A percentile compares a stretch with the other conserved stretches of the same genome.
Conservation (phyloP, 2,329 filamentous ascomycete genomes). For the Diaporthe sp. region DNA sequence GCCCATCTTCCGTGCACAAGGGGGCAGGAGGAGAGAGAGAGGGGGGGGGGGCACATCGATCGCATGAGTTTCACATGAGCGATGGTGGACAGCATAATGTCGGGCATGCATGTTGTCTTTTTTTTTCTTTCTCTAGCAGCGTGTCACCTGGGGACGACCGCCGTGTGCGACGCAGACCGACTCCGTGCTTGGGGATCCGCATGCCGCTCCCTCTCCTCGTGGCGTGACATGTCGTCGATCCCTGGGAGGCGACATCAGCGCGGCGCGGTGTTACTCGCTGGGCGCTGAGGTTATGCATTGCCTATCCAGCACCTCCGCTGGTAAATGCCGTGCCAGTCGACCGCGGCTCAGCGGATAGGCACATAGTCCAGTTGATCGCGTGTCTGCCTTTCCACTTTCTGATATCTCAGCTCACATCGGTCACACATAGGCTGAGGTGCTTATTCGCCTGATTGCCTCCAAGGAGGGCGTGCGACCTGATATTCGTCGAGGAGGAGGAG, state of each 20-base stretch:
- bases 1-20: slow-evolving; percentile 4
- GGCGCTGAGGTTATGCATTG: too few species aligned
- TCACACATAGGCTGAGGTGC: neutral
- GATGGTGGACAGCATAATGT: neutral
- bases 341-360: slow-evolving; percentile 23
- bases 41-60: too few species aligned
- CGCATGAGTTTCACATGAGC: neutral
- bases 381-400: neutral
- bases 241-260: slow-evolving; percentile 3
- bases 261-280: neutral
- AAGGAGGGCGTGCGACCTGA: neutral
- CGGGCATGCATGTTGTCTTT: neutral
- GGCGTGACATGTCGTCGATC: neutral
- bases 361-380: slow-evolving; percentile 1
- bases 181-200: neutral
- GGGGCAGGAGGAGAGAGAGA: neutral
- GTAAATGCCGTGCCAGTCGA: slow-evolving; percentile 13
- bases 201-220: neutral
- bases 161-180: neutral
- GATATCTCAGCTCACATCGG: neutral
- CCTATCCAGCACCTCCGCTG: neutral
- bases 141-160: neutral
- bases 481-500: neutral
- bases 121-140: neutral
- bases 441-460: neutral